Conservation (phyloP, 768 basidiomycete species). For the Lyophyllum atratum region DNA sequence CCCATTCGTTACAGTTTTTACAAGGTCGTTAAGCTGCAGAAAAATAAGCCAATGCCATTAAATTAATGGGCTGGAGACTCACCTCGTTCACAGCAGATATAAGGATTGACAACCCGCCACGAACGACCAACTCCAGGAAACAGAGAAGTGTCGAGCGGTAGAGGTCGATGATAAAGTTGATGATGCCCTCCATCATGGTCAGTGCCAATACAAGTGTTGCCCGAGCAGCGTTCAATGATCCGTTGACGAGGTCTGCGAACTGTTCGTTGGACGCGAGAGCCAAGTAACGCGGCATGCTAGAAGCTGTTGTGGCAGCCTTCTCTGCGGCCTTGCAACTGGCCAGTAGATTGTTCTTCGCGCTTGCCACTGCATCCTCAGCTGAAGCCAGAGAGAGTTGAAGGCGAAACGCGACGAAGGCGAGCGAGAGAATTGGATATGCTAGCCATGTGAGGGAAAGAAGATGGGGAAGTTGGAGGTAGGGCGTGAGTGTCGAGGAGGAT, state of each 20-base stretch:
- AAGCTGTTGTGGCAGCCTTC: constrained; percentile 75
- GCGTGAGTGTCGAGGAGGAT: constrained; percentile 52
- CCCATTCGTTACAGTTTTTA: constrained; percentile 57
- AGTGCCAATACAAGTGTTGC: constrained; percentile 71
- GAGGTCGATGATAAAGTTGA: constrained; percentile 89
- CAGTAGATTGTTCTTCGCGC: constrained; percentile 75
- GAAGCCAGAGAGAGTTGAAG: constrained; percentile 73
- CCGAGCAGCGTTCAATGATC: constrained; percentile 74
- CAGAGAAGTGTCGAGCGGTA: constrained; percentile 95
- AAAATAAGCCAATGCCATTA: not conserved
- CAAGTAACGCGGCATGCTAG: constrained; percentile 88
- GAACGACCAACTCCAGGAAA: constrained; percentile 87
- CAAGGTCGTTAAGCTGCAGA: constrained; percentile 67
- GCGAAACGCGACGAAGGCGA: constrained; percentile 85
- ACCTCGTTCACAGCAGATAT: constrained; percentile 87
- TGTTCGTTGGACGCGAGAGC: constrained; percentile 83
- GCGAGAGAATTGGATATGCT: constrained; percentile 87
- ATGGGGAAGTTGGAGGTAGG: constrained; percentile 83
- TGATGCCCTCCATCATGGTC: constrained; percentile 83
- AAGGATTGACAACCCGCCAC: constrained; percentile 76
- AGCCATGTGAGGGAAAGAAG: constrained; percentile 89
- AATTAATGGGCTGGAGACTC: constrained; percentile 21
- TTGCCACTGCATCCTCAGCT: constrained; percentile 65
- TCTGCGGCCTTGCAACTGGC: constrained; percentile 87
- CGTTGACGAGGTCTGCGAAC: constrained; percentile 78